A percentile compares a stretch with the other conserved stretches of the same genome.
Evolutionary conservation across 2,329 filamentous ascomycete species (phyloP).

Genomic region (Exophiala xenobiotica): DNA sequence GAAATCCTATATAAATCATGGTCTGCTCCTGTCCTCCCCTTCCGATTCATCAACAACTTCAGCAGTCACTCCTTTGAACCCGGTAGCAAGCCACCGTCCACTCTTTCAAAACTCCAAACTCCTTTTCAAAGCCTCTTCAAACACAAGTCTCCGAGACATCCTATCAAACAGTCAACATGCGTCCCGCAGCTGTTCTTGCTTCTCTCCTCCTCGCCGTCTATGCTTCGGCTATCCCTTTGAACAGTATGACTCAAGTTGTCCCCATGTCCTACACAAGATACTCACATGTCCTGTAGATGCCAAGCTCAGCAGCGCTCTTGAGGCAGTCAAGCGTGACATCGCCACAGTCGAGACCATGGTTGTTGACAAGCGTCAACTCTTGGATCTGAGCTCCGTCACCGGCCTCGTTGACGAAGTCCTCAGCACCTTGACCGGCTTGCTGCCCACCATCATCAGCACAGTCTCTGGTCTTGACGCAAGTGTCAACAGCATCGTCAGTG

Average conservation of each 20-base stretch:
- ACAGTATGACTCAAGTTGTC: slow-evolving; percentile 8
- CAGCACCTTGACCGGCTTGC: slow-evolving; percentile 10
- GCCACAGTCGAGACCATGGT: not conserved
- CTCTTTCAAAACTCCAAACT: not conserved
- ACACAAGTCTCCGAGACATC: not conserved
- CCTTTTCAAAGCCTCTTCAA: not conserved
- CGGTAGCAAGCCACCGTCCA: too few relatives aligned
- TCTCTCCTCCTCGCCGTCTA: slow-evolving; percentile 20
- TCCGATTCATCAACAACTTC: slow-evolving; percentile 11
- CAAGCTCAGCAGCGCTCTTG: slow-evolving; percentile 3
- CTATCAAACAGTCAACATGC: slow-evolving; percentile 23
- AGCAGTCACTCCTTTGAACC: slow-evolving; percentile 11
- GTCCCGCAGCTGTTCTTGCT: slow-evolving; percentile 22
- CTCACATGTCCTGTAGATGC: too few relatives aligned
- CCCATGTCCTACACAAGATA: not conserved
- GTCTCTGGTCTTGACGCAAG: slow-evolving; percentile 5
- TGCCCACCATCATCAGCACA: slow-evolving; percentile 11
- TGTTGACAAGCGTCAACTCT: slow-evolving; percentile 9
- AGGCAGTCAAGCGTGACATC: slow-evolving; percentile 10
- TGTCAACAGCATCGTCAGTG: slow-evolving; percentile 8
- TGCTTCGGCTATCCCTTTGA: slow-evolving; percentile 23
- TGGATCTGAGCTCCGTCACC: slow-evolving; percentile 9
- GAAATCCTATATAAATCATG: slow-evolving; percentile 10
- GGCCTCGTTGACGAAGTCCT: slow-evolving; percentile 4
- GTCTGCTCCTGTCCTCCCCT: not conserved